Conservation (phyloP, 345 rosid species). For the Stellera chamaejasme region DNA sequence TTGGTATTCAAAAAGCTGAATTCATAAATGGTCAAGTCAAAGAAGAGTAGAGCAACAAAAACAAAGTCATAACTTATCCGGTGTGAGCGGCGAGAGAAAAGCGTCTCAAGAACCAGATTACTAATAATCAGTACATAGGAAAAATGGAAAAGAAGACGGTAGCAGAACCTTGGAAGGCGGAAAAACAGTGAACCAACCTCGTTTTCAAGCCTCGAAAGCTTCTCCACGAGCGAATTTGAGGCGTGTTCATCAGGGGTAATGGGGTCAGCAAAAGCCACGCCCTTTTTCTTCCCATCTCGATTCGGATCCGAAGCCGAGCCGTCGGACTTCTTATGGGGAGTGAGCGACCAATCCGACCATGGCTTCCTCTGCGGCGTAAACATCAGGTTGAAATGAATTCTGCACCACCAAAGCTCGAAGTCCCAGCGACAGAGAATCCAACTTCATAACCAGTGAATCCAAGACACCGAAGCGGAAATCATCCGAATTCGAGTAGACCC, state of each 20-base stretch:
- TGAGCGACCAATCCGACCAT: slow-evolving; percentile 67
- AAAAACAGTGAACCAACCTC: slow-evolving; percentile 41
- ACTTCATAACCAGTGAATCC: slow-evolving; percentile 4
- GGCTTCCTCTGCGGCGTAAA: slow-evolving; percentile 70
- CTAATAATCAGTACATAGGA: not conserved
- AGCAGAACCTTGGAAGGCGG: not conserved
- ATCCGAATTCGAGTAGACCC: slow-evolving; percentile 1
- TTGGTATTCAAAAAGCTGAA: slow-evolving; percentile 88
- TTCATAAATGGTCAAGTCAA: slow-evolving; percentile 4
- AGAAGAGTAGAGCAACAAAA: slow-evolving; percentile 10
- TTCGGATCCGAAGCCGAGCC: slow-evolving; percentile 30
- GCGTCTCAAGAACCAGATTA: not conserved
- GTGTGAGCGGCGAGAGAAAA: not conserved
- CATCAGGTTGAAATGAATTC: slow-evolving; percentile 34
- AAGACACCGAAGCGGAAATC: slow-evolving; percentile 14
- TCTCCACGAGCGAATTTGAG: slow-evolving; percentile 29
- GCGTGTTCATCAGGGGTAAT: slow-evolving; percentile 34
- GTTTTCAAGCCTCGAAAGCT: slow-evolving; percentile 56
- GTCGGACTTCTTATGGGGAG: slow-evolving; percentile 40
- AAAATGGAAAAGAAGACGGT: not conserved
- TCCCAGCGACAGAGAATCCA: slow-evolving; percentile 22
- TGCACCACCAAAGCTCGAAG: slow-evolving; percentile 12
- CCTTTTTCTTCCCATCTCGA: slow-evolving; percentile 41
- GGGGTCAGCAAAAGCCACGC: slow-evolving; percentile 33
- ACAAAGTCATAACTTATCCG: slow-evolving; percentile 1